Conservation (phyloP, 2,329 filamentous ascomycete genomes). For the Cryphonectria japonica region DNA sequence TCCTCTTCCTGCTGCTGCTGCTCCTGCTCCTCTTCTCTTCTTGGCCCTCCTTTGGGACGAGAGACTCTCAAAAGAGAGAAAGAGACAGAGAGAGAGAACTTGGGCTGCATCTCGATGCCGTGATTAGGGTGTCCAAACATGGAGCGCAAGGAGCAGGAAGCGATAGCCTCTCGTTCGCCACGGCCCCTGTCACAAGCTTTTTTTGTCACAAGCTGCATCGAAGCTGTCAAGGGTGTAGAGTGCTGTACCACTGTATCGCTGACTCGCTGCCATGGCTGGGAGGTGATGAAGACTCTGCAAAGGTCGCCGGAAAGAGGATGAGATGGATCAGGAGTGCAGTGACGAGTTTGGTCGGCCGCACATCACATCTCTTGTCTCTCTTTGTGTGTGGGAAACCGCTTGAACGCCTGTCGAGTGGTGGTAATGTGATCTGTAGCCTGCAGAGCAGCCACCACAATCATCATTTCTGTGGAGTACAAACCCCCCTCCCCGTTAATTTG, state of each 20-base stretch:
- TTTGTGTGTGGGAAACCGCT: no score
- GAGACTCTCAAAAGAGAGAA: background rate
- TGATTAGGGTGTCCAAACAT: background rate
- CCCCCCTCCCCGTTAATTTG: background rate
- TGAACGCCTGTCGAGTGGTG: background rate
- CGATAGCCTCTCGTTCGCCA: background rate
- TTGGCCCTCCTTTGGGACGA: background rate
- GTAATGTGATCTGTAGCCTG: constrained; percentile 1
- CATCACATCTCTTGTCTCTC: background rate
- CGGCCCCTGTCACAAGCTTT: background rate
- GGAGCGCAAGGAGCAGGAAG: background rate
- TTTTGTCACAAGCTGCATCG: background rate
- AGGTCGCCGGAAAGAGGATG: background rate
- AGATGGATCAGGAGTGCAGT: background rate
- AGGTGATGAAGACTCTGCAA: background rate
- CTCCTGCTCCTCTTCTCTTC: background rate
- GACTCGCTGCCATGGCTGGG: background rate
- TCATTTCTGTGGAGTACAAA: background rate
- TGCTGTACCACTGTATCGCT: background rate
- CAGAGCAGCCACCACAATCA: background rate
- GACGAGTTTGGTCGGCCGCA: background rate
- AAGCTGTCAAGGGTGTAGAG: background rate
- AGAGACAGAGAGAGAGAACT: background rate
- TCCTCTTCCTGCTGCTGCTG: no score
- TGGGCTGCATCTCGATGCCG: background rate